These are phyloP conservation scores for Aspergillus calidoustus DNA, from an alignment of 2,329 filamentous ascomycete species.

Conservation along the genomic window DNA sequence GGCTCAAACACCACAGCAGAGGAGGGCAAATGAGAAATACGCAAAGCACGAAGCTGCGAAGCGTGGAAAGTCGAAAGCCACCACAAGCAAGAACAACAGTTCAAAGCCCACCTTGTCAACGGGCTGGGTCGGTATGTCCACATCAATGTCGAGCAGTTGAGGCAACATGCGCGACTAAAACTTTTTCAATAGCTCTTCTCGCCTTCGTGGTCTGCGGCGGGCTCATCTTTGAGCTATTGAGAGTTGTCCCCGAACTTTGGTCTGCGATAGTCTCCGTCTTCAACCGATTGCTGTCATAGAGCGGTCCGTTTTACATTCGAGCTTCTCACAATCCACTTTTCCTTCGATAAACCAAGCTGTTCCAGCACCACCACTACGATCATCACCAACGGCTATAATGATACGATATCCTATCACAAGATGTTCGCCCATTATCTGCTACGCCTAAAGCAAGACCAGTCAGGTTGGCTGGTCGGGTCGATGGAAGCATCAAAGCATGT, in stretches of 20 bases:
- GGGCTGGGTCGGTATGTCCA: slow-evolving; percentile 63
- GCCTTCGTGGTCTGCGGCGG: slow-evolving; percentile 68
- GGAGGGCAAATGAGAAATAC: slow-evolving; percentile 65
- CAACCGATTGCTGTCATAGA: slow-evolving; percentile 29
- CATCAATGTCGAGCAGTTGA: background rate
- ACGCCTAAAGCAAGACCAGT: too few relatives aligned
- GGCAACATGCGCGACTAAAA: slow-evolving; percentile 5
- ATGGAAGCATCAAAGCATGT: background rate
- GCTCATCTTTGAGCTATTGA: slow-evolving; percentile 61
- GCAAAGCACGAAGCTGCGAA: slow-evolving; percentile 64
- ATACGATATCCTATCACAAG: background rate
- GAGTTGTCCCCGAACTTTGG: slow-evolving; percentile 49
- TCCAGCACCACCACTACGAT: background rate
- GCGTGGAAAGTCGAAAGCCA: slow-evolving; percentile 58
- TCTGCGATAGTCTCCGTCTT: slow-evolving; percentile 36
- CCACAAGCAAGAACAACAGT: slow-evolving; percentile 52
- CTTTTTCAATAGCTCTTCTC: slow-evolving; percentile 55
- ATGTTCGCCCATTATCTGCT: background rate
- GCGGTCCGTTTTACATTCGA: background rate
- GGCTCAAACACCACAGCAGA: slow-evolving; percentile 70
- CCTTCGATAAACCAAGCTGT: background rate
- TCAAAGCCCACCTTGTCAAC: slow-evolving; percentile 60
- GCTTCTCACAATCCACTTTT: background rate
- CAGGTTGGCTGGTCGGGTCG: background rate
- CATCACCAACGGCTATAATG: background rate